phyloP scores from a whole-genome alignment of 208 protist genomes.

The Strigomonas culicis region DNA sequence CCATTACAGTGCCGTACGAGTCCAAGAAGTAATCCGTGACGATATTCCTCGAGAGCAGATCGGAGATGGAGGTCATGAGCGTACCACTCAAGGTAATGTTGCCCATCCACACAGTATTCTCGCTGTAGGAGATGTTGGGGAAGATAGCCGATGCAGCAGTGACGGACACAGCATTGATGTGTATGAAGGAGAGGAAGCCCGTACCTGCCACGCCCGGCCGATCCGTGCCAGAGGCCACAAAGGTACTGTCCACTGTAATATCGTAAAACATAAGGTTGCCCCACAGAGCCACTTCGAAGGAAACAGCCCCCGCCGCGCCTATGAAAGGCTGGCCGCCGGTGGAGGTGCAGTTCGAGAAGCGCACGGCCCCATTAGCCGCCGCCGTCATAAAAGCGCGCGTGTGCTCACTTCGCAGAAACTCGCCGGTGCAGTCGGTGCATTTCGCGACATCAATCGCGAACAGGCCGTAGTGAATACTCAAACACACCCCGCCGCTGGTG shows the following conservation, averaged over 20 bases:
- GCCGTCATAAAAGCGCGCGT: neutral
- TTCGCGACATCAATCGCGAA: neutral
- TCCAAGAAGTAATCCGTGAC: neutral
- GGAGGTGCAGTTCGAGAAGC: neutral
- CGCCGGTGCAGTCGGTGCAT: neutral
- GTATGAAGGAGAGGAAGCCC: neutral
- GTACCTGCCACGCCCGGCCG: too few species aligned
- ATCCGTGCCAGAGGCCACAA: neutral
- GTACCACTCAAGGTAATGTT: constrained; percentile 3
- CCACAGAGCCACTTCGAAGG: neutral
- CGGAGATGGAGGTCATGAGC: neutral
- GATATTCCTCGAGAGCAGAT: neutral
- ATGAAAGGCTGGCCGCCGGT: neutral
- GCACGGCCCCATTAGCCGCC: neutral
- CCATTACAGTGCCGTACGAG: neutral
- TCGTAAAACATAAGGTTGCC: neutral
- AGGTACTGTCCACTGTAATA: neutral
- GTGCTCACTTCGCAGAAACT: neutral
- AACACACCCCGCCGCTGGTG: neutral
- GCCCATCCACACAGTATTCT: neutral
- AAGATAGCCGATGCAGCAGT: neutral
- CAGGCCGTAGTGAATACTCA: neutral
- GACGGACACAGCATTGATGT: constrained; percentile 1
- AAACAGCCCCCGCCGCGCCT: too few species aligned
- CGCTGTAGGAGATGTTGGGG: neutral